These are phyloP conservation scores for Xylaria multiplex DNA, from an alignment of 2,329 filamentous ascomycete genomes.

Conservation along the genomic window DNA sequence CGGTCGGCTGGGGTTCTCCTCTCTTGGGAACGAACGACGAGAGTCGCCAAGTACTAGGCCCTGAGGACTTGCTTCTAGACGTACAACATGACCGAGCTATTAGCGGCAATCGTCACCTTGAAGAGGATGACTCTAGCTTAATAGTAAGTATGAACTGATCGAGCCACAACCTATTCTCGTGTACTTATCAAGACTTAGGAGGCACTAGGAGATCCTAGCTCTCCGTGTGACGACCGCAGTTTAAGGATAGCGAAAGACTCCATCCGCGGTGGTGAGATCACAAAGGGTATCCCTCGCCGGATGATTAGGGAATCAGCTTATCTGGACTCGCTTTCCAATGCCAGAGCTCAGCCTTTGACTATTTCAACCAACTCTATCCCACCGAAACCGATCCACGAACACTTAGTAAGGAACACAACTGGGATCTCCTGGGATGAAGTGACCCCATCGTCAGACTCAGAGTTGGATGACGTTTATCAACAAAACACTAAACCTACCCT, in stretches of 20 bases:
- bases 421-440: not conserved
- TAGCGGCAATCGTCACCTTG: not conserved
- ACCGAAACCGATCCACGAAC: not conserved
- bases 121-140: not conserved
- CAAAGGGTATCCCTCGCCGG: not conserved
- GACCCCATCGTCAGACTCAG: not conserved
- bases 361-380: no score
- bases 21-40: conserved; percentile 1
- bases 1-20: not conserved
- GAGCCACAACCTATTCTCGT: not conserved
- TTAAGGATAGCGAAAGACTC: not conserved
- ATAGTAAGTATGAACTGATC: not conserved
- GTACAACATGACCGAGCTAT: conserved; percentile 2
- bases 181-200: not conserved
- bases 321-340: no score
- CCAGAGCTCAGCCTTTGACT: no score
- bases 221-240: not conserved
- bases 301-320: not conserved
- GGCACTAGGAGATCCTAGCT: not conserved
- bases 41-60: not conserved
- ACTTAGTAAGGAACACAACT: not conserved
- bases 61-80: not conserved
- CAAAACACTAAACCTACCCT: not conserved
- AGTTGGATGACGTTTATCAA: not conserved
- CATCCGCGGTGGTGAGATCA: not conserved